Evolutionary conservation across 2,329 filamentous ascomycete genomes (phyloP).

Genomic region (Bipolaris gigantea): DNA sequence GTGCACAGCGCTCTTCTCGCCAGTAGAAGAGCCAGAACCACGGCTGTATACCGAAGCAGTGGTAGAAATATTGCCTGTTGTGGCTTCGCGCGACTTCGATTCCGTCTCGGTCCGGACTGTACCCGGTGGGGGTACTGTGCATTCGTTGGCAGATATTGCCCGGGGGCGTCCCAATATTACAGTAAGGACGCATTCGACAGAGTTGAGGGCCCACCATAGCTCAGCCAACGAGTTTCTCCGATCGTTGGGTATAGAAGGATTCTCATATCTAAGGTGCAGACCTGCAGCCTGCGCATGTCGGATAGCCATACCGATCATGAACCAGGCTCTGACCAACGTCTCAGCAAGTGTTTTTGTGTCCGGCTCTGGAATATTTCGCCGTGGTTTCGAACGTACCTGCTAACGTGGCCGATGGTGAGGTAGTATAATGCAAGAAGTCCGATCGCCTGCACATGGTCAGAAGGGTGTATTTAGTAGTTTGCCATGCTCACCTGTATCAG

Average conservation of each 20-base stretch:
- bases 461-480: not conserved
- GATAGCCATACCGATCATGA: conserved; percentile 40
- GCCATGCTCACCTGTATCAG: conserved; percentile 17
- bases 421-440: conserved; percentile 45
- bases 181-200: conserved; percentile 39
- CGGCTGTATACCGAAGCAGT: not conserved
- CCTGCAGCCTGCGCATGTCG: conserved; percentile 43
- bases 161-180: conserved; percentile 43
- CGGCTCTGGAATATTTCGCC: not conserved
- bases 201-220: conserved; percentile 45
- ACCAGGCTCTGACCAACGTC: conserved; percentile 38
- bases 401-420: conserved; percentile 42
- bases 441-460: conserved; percentile 29
- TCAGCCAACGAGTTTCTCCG: conserved; percentile 36
- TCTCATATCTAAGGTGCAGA: conserved; percentile 41
- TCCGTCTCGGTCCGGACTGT: conserved; percentile 4
- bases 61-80: not conserved
- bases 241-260: conserved; percentile 16
- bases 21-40: not conserved
- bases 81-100: conserved; percentile 5
- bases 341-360: conserved; percentile 10
- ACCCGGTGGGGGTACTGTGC: conserved; percentile 26
- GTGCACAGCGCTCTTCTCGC: not conserved
- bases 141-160: conserved; percentile 33
- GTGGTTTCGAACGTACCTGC: conserved; percentile 33